Evolutionary conservation across 441 rosid genomes (phyloP), one percentile per base, ranked within the genome.

Genomic region (Eutrema salsugineum): DNA sequence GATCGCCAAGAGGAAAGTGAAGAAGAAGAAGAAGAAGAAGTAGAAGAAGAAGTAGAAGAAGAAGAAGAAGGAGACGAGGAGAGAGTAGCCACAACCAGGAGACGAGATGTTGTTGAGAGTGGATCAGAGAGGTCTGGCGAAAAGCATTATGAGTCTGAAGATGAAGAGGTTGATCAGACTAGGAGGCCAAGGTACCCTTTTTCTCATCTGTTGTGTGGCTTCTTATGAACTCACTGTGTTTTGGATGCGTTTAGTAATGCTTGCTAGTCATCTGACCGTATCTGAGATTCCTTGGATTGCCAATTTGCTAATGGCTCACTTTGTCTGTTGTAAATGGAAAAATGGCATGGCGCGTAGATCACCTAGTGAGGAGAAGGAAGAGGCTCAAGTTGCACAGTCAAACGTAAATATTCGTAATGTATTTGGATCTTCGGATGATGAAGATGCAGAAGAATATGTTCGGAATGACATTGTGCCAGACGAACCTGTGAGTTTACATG

Each of bases 391-490:
- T 78, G 76, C 83, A 68, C 88, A 82, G 15, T 83, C 98, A n/a
- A 88, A 87, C 14, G 91, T 88, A 46, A 96, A 91, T 77, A 91
- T 95, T 60, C 96, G 99, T 62, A 94, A 95, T 85, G 99, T 95
- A 32, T 95, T 95, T 83, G 99, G 99, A 62, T 97, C 87, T 48
- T 92, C 98, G 27, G 99, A 95, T 78, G 99, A 95, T 36, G 99
- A 95, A 71, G 99, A 92, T 17, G 90, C 68, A 17, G 87, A 79
- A 47, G 92, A 76, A 32, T 95, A 86, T 81, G 89, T 84, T 71
- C 88, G 72, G 61, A 80, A 86, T 74, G 94, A 89, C 66, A 71
- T 88, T 57, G 97, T 81, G 63, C 88, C 76, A 30, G 94, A 90
- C 71, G 82, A 77, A 73, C 82, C 73, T 44, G 98, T 95, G 83